Base-by-base conservation (phyloP, 768 basidiomycete species). In the Ephemerocybe angulata region DNA sequence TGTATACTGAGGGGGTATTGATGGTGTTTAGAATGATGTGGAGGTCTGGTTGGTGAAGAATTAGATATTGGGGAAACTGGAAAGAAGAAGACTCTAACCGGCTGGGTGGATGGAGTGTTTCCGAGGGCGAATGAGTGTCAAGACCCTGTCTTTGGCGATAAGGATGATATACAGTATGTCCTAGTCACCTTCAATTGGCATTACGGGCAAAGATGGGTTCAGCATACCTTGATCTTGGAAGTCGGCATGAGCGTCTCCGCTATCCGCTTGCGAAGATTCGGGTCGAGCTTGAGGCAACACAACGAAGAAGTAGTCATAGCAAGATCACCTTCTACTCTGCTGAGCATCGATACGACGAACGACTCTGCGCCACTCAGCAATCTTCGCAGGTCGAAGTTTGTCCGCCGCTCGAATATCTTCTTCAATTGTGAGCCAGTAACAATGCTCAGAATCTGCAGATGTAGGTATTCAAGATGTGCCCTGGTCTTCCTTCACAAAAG, bases 21-120 rank as follows among this genome's bases (percentile, higher is more conserved):
- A 98, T 82, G 2, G 94, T 96, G 65, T 96, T 98, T 52, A 98
- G 77, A 28, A 98, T 80, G 47, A 97, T 86, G 65, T 97, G 94
- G 19, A 99, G 83, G 65, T 98, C 97, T 86, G 65, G 19, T 29
- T 28, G 11, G 35, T 11, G 33, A 28, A 47, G 29, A 19, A 37
- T 51, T 28, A 40, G 35, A 27, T 7, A 33, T 13, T 37, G 33
- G 35, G 41, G 2, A 57, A 13, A 6, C 8, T 17, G 4, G 19
- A 27, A 48, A 17, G 22, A 28, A 24, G 17, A 22, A 37, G n/a
- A 19, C 24, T 59, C 74, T 50, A 60, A 88, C 92, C 92, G 41
- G 90, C 85, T 19, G 94, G 94, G 67, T 99, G 94, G 62, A 99
- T 93, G 0, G 93, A 94, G 64, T 98, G 96, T 64, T 90, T 95